Evolutionary conservation across 1,284 basidiomycete genomes (phyloP).

Genomic region (Termitomyces sp.): DNA sequence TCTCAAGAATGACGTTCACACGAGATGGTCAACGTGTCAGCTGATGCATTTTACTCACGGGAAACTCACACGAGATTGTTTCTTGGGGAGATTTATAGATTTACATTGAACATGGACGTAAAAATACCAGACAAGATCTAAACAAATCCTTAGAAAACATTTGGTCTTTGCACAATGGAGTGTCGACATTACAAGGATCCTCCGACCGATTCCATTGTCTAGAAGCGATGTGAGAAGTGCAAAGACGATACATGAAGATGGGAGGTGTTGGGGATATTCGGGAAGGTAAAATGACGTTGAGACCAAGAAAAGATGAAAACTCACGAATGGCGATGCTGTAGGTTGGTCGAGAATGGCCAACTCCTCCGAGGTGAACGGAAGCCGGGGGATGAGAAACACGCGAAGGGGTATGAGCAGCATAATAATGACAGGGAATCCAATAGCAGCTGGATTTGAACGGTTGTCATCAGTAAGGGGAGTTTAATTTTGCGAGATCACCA

Average conservation of each 20-base stretch:
- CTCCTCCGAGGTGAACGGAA: conserved; percentile 80
- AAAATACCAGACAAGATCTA: background rate
- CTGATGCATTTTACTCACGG: background rate
- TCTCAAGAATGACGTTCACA: background rate
- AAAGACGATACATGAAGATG: background rate
- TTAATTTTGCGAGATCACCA: conserved; percentile 19
- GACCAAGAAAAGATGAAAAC: conserved; percentile 26
- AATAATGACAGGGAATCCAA: conserved; percentile 91
- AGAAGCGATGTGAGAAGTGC: background rate
- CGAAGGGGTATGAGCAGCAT: conserved; percentile 84
- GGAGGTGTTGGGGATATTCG: background rate
- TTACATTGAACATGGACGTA: no score
- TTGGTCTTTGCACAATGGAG: no score
- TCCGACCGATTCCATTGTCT: conserved; percentile 58
- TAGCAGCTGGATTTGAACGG: conserved; percentile 52
- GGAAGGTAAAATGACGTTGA: background rate
- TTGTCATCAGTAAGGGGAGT: background rate
- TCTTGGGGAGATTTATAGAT: no score
- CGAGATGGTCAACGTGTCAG: background rate
- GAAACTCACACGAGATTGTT: background rate
- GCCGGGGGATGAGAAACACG: conserved; percentile 64
- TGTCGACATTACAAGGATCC: conserved; percentile 25
- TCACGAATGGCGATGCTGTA: conserved; percentile 77
- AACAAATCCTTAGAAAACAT: no score
- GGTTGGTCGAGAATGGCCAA: conserved; percentile 84